Evolutionary conservation across 345 rosid species (phyloP), one percentile per base, ranked within the genome.

Genomic region (Brassica incana): DNA sequence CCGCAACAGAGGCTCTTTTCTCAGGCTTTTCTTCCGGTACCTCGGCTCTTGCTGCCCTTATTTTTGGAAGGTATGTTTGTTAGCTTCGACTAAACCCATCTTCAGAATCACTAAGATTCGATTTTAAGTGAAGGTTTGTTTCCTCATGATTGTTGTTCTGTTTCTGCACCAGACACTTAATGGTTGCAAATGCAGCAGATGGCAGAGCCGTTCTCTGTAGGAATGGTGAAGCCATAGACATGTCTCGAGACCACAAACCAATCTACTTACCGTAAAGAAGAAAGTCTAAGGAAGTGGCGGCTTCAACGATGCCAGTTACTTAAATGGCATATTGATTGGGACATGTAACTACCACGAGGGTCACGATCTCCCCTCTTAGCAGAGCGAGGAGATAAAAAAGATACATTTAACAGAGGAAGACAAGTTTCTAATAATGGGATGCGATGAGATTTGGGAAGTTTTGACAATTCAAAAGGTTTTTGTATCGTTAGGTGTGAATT

Each of bases 371-470:
- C 97, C 18, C 92, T 92, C 12, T 87, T 85, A 36, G 90, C 98
- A 8, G 97, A 90, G 23, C 98, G 96, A 45, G 56, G 98, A 94
- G 72, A 84, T 91, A 60, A 83, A 40, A 65, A 88, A 79, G 70
- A 74, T 81, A 14, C 20, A 62, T 15, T 75, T 94, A 70, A 83
- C 94, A 16, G 91, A 91, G 78, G 91, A 91, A 7, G 97, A 91
- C 20, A 97, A 94, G 65, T 94, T 94, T 79, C 68, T 94, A 65
- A 90, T 94, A 43, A 88, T 94, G 65, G 92, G 92, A 10, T 91
- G 97, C 18, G 98, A 90, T 63, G 94, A 95, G 33, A 82, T 94
- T 29, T 94, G 97, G 95, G 98, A 94, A 50, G 93, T 89, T 36
- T 85, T 92, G 83, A 60, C 90, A 12, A 92, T 93, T 82, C 90